Percentiles rank a stretch among this genome's conserved stretches.
phyloP scores from a whole-genome alignment of 495 filamentous ascomycete genomes.

The Trichoderma erinaceum region DNA sequence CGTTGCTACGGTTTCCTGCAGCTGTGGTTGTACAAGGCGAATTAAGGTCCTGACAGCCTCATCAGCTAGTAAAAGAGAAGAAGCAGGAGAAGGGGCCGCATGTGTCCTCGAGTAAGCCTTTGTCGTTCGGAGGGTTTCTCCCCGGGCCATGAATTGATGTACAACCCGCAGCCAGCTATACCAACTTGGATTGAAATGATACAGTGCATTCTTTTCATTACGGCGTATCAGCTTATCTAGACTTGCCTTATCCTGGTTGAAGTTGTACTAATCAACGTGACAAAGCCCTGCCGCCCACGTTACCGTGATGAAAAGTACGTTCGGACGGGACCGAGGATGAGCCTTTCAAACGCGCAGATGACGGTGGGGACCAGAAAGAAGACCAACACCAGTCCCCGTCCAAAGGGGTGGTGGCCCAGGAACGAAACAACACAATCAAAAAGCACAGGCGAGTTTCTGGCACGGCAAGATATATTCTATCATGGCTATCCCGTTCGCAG shows the following conservation, averaged over 20 bases:
- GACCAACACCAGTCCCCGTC: background rate
- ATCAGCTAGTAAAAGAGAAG: background rate
- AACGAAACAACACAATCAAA: background rate
- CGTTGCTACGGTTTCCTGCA: background rate
- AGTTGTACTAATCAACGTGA: constrained; percentile 1
- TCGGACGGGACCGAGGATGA: background rate
- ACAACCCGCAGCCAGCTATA: background rate
- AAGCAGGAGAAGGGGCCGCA: background rate
- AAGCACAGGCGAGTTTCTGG: background rate
- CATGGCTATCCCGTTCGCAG: constrained; percentile 6
- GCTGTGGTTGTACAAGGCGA: background rate
- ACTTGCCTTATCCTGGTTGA: background rate
- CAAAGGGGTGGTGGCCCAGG: constrained; percentile 7
- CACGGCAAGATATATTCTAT: constrained; percentile 4
- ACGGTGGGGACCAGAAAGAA: background rate
- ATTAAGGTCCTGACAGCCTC: constrained; percentile 1
- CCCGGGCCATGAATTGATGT: background rate
- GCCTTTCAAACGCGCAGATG: constrained; percentile 1
- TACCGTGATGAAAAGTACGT: constrained; percentile 4
- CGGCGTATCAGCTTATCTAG: constrained; percentile 6
- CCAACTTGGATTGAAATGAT: background rate
- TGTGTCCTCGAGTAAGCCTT: background rate
- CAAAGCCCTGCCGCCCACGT: background rate
- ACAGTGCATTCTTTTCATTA: constrained; percentile 7
- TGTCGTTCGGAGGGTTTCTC: background rate